A percentile compares a stretch with the other conserved stretches of the same genome.
These are phyloP conservation scores for Penicillium sp. DNA, from an alignment of 2,329 filamentous ascomycete genomes.

Conservation along the genomic window DNA sequence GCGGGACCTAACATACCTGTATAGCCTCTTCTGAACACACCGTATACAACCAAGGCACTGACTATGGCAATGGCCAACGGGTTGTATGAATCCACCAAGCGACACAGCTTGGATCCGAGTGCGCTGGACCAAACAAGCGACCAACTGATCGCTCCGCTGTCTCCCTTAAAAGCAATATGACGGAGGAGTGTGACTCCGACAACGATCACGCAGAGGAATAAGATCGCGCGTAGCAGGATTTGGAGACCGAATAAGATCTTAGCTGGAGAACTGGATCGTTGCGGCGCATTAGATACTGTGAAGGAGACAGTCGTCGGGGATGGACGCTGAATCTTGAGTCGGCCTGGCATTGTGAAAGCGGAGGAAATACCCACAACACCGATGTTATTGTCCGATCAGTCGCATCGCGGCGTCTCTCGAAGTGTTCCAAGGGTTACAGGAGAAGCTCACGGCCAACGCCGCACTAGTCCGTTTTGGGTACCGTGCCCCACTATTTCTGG, in stretches of 20 bases:
- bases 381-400: neutral
- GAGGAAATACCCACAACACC: neutral
- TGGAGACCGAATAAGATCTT: slow-evolving; percentile 46
- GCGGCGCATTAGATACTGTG: slow-evolving; percentile 79
- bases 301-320: slow-evolving; percentile 91
- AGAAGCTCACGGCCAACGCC: slow-evolving; percentile 16
- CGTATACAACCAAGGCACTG: slow-evolving; percentile 44
- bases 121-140: slow-evolving; percentile 35
- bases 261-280: slow-evolving; percentile 48
- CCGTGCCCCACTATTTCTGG: neutral
- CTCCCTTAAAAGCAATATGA: slow-evolving; percentile 25
- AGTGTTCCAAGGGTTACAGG: slow-evolving; percentile 1
- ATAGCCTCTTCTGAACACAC: slow-evolving; percentile 52
- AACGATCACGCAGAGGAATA: slow-evolving; percentile 45
- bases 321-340: slow-evolving; percentile 50
- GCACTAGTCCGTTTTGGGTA: slow-evolving; percentile 11
- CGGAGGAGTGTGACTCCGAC: slow-evolving; percentile 38
- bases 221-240: slow-evolving; percentile 46
- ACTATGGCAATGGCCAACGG: slow-evolving; percentile 46
- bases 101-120: slow-evolving; percentile 34
- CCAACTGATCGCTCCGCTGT: slow-evolving; percentile 31
- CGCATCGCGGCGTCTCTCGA: slow-evolving; percentile 3
- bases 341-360: slow-evolving; percentile 60
- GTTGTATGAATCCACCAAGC: slow-evolving; percentile 39
- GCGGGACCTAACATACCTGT: slow-evolving; percentile 43